Conservation (phyloP, 2,329 filamentous ascomycete genomes). For the Simplicillium sp. region DNA sequence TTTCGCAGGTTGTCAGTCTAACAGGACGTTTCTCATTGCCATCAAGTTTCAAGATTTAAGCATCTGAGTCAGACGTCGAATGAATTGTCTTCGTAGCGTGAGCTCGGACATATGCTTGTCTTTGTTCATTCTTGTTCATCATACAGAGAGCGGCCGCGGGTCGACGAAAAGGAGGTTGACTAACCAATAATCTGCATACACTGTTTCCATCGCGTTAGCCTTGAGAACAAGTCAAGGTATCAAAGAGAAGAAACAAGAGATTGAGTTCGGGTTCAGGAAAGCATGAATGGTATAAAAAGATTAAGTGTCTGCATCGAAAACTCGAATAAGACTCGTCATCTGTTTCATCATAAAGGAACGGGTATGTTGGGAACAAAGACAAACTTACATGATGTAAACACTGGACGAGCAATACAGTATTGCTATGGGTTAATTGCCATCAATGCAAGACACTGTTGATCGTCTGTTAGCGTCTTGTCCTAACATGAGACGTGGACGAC, state of each 20-base stretch:
- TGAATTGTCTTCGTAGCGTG: conserved; percentile 33
- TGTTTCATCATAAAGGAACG: conserved; percentile 33
- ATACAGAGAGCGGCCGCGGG: conserved; percentile 27
- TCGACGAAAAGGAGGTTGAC: conserved; percentile 5
- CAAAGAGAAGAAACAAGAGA: neutral
- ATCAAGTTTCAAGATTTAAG: neutral
- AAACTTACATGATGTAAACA: neutral
- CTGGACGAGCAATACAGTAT: neutral
- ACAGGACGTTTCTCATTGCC: neutral
- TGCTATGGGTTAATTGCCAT: neutral
- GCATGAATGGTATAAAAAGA: conserved; percentile 67
- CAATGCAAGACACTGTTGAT: neutral
- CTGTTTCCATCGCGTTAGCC: conserved; percentile 9
- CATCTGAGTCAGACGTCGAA: conserved; percentile 12
- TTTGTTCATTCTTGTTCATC: conserved; percentile 75
- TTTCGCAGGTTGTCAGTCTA: conserved; percentile 2
- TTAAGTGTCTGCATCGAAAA: conserved; percentile 61
- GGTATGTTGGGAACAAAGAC: neutral
- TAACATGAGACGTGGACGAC: neutral
- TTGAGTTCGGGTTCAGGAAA: conserved; percentile 29
- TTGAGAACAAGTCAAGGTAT: conserved; percentile 11
- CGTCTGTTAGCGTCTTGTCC: neutral
- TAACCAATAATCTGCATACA: conserved; percentile 8
- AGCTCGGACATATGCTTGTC: conserved; percentile 99
- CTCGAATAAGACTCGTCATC: conserved; percentile 75